Evolutionary conservation across 2,329 filamentous ascomycete species (phyloP).

Genomic region (Aureobasidium pullulans): DNA sequence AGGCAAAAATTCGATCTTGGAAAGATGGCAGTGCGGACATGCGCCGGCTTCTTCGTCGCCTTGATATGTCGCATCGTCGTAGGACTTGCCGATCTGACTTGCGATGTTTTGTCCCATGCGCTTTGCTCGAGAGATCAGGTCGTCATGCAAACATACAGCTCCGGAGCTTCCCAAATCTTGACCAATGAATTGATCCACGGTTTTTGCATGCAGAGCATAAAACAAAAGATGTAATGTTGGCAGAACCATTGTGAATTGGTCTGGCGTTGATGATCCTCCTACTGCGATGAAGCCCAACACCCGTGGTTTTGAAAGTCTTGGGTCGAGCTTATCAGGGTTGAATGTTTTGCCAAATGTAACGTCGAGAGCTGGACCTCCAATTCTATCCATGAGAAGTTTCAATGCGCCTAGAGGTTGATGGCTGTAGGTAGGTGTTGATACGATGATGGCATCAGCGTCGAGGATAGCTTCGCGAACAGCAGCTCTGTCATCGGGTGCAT

Average conservation of each 20-base stretch:
- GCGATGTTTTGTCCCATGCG: conserved; percentile 6
- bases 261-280: conserved; percentile 12
- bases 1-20: conserved; percentile 9
- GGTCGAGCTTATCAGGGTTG: conserved; percentile 9
- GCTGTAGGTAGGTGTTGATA: conserved; percentile 14
- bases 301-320: conserved; percentile 8
- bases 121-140: not conserved
- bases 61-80: conserved; percentile 12
- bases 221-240: conserved; percentile 15
- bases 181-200: conserved; percentile 13
- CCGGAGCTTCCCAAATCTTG: not conserved
- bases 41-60: conserved; percentile 7
- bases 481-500: conserved; percentile 15
- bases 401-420: conserved; percentile 16
- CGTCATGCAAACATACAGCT: not conserved
- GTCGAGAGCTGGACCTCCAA: conserved; percentile 12
- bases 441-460: conserved; percentile 16
- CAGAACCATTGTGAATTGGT: conserved; percentile 14
- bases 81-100: conserved; percentile 14
- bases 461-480: conserved; percentile 16
- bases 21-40: conserved; percentile 15
- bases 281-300: conserved; percentile 14
- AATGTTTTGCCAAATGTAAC: conserved; percentile 1
- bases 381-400: conserved; percentile 15
- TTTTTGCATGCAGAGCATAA: conserved; percentile 13